Evolutionary conservation across 495 filamentous ascomycete genomes (phyloP), one percentile per base, ranked within the genome.

Genomic region (Pseudevernia furfuracea): DNA sequence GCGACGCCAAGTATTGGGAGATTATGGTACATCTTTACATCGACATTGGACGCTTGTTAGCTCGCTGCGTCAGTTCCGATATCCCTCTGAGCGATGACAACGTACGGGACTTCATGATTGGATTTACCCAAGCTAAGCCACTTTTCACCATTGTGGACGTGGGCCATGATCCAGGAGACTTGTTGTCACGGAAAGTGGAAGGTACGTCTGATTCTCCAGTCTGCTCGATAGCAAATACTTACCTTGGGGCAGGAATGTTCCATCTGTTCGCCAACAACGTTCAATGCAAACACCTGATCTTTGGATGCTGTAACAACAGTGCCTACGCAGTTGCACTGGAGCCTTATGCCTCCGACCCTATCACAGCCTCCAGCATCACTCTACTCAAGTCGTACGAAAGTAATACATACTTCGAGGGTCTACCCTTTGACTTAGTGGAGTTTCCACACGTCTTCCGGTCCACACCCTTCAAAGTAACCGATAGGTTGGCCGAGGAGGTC

Each of bases 261-360:
- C 78, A 79, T 3, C 68, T 86, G 7, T 86, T 83, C 68, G 79
- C 74, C 8, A 78, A 85, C 34, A 83, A 84, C 61, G 74, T 79
- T 57, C 82, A 87, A 67, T 89, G 86, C 77, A 84, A 82, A 60
- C 85, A 88, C 72, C 84, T 89, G 43, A 82, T 84, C 68, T 85
- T 85, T 60, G 85, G 82, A 11, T 81, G 80, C 43, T 88, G 85
- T 66, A 84, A 88, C 61, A 84, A 89, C 64, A 76, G 75, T 19
- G 80, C 81, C 41, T 88, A 87, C 72, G 72, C 82, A 23, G 78
- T 80, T 19, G 72, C 83, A 44, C 67, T 89, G 19, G 80, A 80
- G 17, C 81, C 80, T 19, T 83, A 82, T 65, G 73, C 71, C 59
- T 68, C 73, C 46, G 74, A 76, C 59, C 28, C 25, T 44, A 19